phyloP scores from a whole-genome alignment of 805 yeast species.

The Saccharomyces eubayanus region DNA sequence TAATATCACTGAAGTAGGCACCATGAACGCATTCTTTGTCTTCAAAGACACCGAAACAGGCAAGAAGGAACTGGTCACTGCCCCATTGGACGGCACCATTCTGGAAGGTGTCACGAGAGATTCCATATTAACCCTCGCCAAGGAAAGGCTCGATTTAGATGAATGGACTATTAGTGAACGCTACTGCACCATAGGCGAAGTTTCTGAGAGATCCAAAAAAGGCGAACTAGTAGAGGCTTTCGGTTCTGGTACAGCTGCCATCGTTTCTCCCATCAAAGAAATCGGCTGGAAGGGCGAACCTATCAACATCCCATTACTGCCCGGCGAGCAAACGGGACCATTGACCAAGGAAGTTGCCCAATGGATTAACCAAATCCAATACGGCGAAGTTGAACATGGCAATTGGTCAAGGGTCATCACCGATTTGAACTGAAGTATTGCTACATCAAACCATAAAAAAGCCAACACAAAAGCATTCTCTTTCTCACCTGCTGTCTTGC shows the following conservation, averaged over 20 bases:
- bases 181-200: conserved; percentile 71
- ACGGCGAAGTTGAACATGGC: conserved; percentile 66
- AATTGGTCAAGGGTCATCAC: conserved; percentile 37
- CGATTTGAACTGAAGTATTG: conserved; percentile 10
- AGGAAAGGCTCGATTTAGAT: conserved; percentile 57
- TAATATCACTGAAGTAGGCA: conserved; percentile 88
- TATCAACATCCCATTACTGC: conserved; percentile 67
- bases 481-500: not conserved
- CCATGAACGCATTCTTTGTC: conserved; percentile 89
- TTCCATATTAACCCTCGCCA: conserved; percentile 68
- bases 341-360: conserved; percentile 66
- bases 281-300: conserved; percentile 70
- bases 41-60: conserved; percentile 66
- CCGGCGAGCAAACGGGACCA: conserved; percentile 70
- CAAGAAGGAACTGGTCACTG: conserved; percentile 84
- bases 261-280: conserved; percentile 84
- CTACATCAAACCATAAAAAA: not conserved
- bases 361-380: conserved; percentile 86
- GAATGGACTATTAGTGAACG: conserved; percentile 85
- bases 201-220: conserved; percentile 60
- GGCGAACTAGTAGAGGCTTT: conserved; percentile 89
- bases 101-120: conserved; percentile 94
- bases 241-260: conserved; percentile 97
- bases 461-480: not conserved
- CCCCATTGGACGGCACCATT: conserved; percentile 94